These are phyloP conservation scores for Meyerozyma athensensis DNA, from an alignment of 1,139 yeast genomes.

Conservation along the genomic window DNA sequence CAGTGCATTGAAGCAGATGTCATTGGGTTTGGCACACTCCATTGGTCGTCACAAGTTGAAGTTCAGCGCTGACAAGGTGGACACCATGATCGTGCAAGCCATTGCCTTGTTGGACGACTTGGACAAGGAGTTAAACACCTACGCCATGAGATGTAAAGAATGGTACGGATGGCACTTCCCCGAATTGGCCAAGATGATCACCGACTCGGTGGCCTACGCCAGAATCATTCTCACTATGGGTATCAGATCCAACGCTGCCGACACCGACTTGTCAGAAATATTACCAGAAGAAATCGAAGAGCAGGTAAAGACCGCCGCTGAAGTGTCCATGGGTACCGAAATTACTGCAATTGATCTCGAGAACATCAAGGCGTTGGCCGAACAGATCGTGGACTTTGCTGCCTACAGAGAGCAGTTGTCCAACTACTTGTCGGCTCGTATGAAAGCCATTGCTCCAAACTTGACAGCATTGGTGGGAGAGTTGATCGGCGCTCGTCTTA, in stretches of 20 bases:
- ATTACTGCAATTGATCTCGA: slow-evolving; percentile 83
- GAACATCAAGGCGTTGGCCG: slow-evolving; percentile 85
- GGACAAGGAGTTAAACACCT: slow-evolving; percentile 95
- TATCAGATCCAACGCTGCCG: slow-evolving; percentile 83
- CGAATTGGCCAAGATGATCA: slow-evolving; percentile 93
- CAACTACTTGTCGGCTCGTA: slow-evolving; percentile 83
- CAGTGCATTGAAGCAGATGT: slow-evolving; percentile 84
- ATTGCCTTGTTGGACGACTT: slow-evolving; percentile 94
- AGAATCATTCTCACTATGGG: slow-evolving; percentile 94
- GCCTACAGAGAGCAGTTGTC: slow-evolving; percentile 92
- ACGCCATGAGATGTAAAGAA: slow-evolving; percentile 97
- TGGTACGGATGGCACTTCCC: slow-evolving; percentile 99
- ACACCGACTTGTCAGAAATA: slow-evolving; percentile 84
- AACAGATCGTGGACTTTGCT: slow-evolving; percentile 90
- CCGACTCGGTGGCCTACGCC: slow-evolving; percentile 92
- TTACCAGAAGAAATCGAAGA: slow-evolving; percentile 91
- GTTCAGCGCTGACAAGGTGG: slow-evolving; percentile 96
- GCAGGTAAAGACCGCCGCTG: slow-evolving; percentile 86
- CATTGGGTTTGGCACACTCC: slow-evolving; percentile 95
- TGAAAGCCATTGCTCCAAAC: slow-evolving; percentile 98
- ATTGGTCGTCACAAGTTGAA: slow-evolving; percentile 96
- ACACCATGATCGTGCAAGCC: slow-evolving; percentile 98
- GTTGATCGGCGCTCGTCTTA: slow-evolving; percentile 95
- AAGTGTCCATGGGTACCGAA: slow-evolving; percentile 98
- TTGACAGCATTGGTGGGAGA: slow-evolving; percentile 94